These are phyloP conservation scores for Podaxis sp. DNA, from an alignment of 768 basidiomycete genomes.

Conservation along the genomic window DNA sequence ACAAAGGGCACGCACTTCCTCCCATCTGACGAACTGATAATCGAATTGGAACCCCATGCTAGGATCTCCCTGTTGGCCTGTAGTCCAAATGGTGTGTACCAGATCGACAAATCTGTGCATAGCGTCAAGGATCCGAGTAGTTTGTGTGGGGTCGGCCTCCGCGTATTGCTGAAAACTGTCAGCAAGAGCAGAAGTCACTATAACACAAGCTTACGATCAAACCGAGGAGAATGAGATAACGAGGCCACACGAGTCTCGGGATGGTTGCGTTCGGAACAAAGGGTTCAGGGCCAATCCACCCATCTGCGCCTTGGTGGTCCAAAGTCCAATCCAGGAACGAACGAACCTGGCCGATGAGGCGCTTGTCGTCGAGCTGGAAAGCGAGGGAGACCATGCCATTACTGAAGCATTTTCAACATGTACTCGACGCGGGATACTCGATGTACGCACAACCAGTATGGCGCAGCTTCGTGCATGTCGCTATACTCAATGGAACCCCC, in stretches of 20 bases:
- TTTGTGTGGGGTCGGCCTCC: constrained; percentile 38
- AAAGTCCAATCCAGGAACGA: constrained; percentile 41
- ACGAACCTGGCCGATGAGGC: constrained; percentile 37
- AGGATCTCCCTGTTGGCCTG: constrained; percentile 32
- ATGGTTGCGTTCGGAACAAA: constrained; percentile 34
- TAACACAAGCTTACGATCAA: constrained; percentile 29
- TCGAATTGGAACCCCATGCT: constrained; percentile 41
- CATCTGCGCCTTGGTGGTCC: constrained; percentile 35
- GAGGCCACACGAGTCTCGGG: constrained; percentile 42
- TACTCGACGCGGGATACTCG: not conserved
- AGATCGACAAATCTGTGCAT: constrained; percentile 38
- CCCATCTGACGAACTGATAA: constrained; percentile 44
- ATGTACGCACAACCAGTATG: constrained; percentile 43
- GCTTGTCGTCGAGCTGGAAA: constrained; percentile 37
- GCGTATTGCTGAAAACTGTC: constrained; percentile 36
- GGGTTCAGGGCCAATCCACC: constrained; percentile 43
- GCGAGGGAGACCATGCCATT: constrained; percentile 43
- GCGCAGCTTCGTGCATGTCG: constrained; percentile 43
- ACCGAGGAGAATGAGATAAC: constrained; percentile 39
- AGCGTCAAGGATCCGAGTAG: constrained; percentile 34
- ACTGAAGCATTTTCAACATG: constrained; percentile 19
- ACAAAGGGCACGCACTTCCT: constrained; percentile 28
- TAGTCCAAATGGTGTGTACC: constrained; percentile 35
- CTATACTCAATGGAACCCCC: constrained; percentile 44
- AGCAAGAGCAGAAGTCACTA: not conserved